Percentiles rank a stretch among this genome's conserved stretches.
Conservation (phyloP, 139 green algal genomes). For the Closterium sp. region DNA sequence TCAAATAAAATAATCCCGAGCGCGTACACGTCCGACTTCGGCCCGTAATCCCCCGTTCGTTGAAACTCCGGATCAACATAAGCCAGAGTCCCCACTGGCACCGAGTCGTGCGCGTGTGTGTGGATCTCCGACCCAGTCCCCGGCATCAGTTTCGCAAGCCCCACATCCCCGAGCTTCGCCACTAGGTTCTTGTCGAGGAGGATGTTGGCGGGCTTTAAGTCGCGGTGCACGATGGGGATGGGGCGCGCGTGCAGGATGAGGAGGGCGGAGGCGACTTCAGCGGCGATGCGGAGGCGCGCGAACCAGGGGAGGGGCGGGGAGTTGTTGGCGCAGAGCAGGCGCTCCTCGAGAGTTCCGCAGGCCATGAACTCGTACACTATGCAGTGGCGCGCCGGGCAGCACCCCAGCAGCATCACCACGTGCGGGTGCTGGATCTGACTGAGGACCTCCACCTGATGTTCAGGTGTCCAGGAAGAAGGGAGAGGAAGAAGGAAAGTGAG, state of each 20-base stretch:
- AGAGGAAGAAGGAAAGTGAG: no score
- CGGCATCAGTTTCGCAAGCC: constrained; percentile 49
- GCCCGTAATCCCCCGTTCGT: constrained; percentile 52
- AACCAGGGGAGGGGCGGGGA: constrained; percentile 56
- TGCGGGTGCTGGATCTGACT: constrained; percentile 62
- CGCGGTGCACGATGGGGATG: constrained; percentile 63
- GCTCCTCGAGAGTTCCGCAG: no score
- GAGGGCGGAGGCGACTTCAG: constrained; percentile 51
- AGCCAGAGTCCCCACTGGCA: constrained; percentile 57
- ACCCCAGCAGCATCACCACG: constrained; percentile 65
- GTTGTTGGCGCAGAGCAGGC: no score
- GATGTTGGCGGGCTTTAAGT: constrained; percentile 62
- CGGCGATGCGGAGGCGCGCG: constrained; percentile 57
- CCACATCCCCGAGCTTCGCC: constrained; percentile 64
- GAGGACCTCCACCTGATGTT: constrained; percentile 54
- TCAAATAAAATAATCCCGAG: constrained; percentile 53
- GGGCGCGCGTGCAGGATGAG: constrained; percentile 22
- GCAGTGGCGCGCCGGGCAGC: constrained; percentile 58
- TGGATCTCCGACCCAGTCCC: not conserved
- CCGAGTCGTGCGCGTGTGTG: constrained; percentile 49
- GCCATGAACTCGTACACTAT: no score
- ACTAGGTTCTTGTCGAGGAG: constrained; percentile 58
- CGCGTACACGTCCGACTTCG: constrained; percentile 60
- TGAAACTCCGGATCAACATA: constrained; percentile 70
- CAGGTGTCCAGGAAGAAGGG: no score